Percentiles rank a stretch among this genome's conserved stretches.
Conservation (phyloP, 768 basidiomycete species). For the Kwoniella pini region DNA sequence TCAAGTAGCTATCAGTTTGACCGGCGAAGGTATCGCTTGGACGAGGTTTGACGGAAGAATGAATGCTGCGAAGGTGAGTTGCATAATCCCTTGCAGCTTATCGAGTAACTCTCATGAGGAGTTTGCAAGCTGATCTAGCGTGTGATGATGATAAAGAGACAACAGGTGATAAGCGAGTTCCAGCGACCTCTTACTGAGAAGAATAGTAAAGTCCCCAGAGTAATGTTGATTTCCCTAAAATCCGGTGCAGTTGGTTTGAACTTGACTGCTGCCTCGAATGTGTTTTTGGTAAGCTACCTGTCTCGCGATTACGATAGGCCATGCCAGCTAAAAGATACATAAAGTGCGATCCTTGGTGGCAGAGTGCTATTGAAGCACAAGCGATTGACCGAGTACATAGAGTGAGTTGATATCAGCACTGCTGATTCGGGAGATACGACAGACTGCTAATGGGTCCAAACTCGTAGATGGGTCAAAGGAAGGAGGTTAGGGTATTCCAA, state of each 20-base stretch:
- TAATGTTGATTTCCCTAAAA: slow-evolving; percentile 86
- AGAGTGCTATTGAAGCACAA: slow-evolving; percentile 48
- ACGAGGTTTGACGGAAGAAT: slow-evolving; percentile 83
- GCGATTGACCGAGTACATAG: slow-evolving; percentile 45
- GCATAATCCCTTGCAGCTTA: background rate
- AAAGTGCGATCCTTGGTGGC: slow-evolving; percentile 51
- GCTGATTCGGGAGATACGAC: no score
- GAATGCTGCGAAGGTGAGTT: slow-evolving; percentile 64
- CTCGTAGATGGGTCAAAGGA: slow-evolving; percentile 74
- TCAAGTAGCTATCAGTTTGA: slow-evolving; percentile 72
- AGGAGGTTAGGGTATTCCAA: slow-evolving; percentile 81
- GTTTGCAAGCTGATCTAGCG: background rate
- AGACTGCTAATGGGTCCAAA: no score
- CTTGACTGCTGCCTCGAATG: slow-evolving; percentile 84
- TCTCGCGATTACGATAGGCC: background rate
- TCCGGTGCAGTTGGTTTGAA: slow-evolving; percentile 83
- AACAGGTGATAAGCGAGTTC: slow-evolving; percentile 74
- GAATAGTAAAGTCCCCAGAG: slow-evolving; percentile 61
- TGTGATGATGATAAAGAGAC: slow-evolving; percentile 57
- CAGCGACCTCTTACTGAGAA: slow-evolving; percentile 33
- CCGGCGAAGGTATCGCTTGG: slow-evolving; percentile 69
- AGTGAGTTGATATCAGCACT: slow-evolving; percentile 18
- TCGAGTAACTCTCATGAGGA: background rate
- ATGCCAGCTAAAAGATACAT: background rate
- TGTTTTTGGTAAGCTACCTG: slow-evolving; percentile 49